These are phyloP conservation scores for Penium margaritaceum DNA, from an alignment of 139 green algal genomes.

Conservation along the genomic window DNA sequence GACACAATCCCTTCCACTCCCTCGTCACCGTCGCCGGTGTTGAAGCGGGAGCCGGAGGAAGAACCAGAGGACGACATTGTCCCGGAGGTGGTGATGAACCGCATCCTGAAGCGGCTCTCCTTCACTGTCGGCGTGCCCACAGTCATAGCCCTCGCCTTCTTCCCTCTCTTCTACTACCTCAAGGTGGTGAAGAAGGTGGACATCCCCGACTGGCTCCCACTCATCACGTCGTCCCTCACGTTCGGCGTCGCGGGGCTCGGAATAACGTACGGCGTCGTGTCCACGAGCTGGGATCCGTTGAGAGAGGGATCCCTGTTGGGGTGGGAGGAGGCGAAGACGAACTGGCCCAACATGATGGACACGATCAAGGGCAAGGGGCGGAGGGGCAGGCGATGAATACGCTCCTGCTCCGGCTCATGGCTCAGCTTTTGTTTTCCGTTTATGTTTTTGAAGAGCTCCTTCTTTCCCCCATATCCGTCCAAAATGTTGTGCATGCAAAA, in stretches of 20 bases:
- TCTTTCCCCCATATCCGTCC: no score
- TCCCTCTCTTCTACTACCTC: constrained; percentile 47
- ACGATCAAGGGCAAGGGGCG: no score
- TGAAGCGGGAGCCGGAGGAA: no score
- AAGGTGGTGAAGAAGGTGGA: constrained; percentile 48
- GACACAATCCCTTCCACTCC: no score
- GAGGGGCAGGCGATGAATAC: no score
- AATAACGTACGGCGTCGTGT: constrained; percentile 44
- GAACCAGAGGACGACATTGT: constrained; percentile 41
- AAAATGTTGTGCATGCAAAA: no score
- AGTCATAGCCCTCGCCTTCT: constrained; percentile 39
- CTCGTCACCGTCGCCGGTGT: no score
- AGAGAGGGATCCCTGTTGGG: constrained; percentile 30
- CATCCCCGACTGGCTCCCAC: constrained; percentile 39
- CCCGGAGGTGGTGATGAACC: constrained; percentile 45
- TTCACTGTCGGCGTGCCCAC: constrained; percentile 40
- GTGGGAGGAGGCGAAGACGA: constrained; percentile 37
- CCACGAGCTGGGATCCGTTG: constrained; percentile 37
- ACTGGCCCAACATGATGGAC: constrained; percentile 34
- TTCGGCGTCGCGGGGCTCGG: constrained; percentile 38
- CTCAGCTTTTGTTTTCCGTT: no score
- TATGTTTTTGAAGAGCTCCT: no score
- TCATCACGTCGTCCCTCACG: constrained; percentile 18
- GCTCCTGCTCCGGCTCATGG: no score
- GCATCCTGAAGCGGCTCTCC: constrained; percentile 36